Base-by-base conservation (phyloP, 1,139 yeast species). In the Scheffersomyces cryptocercus region DNA sequence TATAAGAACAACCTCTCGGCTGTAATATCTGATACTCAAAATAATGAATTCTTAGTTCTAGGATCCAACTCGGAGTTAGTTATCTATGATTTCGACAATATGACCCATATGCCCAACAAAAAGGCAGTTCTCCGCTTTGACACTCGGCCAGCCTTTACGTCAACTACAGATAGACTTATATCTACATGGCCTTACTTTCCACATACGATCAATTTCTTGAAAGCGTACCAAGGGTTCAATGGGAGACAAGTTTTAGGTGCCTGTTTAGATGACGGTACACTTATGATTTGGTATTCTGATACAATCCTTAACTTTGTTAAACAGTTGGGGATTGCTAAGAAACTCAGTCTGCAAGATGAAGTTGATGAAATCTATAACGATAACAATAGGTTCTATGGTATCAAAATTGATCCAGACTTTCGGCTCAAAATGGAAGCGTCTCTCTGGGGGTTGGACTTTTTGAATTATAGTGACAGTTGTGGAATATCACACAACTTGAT, bases 381-480 rank as follows among this genome's bases (percentile, higher is more conserved):
- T 11, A 37, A 29, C 15, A 48, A 42, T 26, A 41, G 53, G 11
- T 52, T 54, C 36, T 49, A 39, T 40, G 58, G 59, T 1, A 36
- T 60, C n/a, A 55, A 54, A 31, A 48, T 64, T 1, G 50, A 55
- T 8, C 75, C 83, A 0, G 71, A 66, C 40, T 64, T 67, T 38
- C 62, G 61, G 15, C 41, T 82, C 5, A 65, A 67, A 29, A 50
- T 74, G 44, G 66, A 65, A 29, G 61, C 78, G 1, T 82, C 88
- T 0, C 79, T 77, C 0, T 85, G 93, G 93, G 90, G 90, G 0
- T 56, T 82, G 15, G 88, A 81, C 52, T 61, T 69, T 38, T 40
- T 53, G 26, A 42, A 54, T 1, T 63, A 60, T 41, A 14, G 31
- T 2, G 68, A 62, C 35, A 26, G 37, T 3, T 61, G 20, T 48